These are phyloP conservation scores for Tetrapyrgos nigripes DNA, from an alignment of 1,284 basidiomycete genomes.

Conservation along the genomic window DNA sequence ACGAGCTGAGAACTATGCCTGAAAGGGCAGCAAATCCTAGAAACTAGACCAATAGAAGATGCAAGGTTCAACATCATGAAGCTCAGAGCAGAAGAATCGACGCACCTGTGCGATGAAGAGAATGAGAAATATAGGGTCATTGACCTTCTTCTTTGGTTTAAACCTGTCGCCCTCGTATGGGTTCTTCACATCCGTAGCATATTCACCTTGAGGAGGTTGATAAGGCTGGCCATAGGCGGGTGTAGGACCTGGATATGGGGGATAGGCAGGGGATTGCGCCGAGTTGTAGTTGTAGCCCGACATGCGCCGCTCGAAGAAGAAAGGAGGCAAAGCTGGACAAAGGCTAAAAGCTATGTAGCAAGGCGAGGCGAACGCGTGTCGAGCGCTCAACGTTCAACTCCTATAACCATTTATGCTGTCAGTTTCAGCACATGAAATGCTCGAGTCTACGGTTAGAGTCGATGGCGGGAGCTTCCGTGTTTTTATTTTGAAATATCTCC, in stretches of 20 bases:
- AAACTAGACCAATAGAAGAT: constrained; percentile 45
- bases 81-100: neutral
- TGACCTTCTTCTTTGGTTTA: constrained; percentile 71
- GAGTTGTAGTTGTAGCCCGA: neutral
- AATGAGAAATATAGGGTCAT: constrained; percentile 75
- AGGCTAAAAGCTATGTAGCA: no score
- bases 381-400: no score
- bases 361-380: no score
- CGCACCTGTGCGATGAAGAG: constrained; percentile 72
- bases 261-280: neutral
- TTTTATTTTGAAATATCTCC: no score
- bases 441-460: no score
- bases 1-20: constrained; percentile 67
- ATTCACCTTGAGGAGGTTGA: constrained; percentile 34
- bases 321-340: neutral
- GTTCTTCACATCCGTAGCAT: constrained; percentile 51
- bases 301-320: neutral
- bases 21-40: constrained; percentile 74
- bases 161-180: constrained; percentile 72
- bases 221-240: constrained; percentile 29
- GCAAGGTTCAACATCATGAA: neutral
- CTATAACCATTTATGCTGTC: no score
- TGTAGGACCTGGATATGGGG: constrained; percentile 26
- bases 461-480: no score
- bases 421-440: no score